These are phyloP conservation scores for Lobosporangium transversale DNA, from an alignment of 192 early-diverging fungal genomes.

Conservation along the genomic window DNA sequence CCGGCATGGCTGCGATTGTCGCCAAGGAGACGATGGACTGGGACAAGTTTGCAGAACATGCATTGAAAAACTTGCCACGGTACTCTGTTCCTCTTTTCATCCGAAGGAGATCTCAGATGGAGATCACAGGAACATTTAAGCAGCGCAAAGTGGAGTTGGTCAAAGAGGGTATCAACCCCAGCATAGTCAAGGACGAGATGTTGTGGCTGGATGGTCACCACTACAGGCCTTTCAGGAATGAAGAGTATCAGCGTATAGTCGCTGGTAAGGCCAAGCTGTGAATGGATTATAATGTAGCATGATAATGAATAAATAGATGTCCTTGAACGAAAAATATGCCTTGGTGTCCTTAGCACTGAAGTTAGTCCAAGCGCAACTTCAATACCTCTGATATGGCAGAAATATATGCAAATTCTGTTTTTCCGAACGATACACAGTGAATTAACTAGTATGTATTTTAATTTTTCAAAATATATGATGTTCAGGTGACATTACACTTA, in stretches of 20 bases:
- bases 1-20: slow-evolving; percentile 75
- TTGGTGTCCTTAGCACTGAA: too few relatives aligned
- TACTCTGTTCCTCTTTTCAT: slow-evolving; percentile 76
- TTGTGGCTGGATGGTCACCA: slow-evolving; percentile 57
- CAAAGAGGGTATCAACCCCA: slow-evolving; percentile 58
- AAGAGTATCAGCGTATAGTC: slow-evolving; percentile 30
- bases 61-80: slow-evolving; percentile 59
- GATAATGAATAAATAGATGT: too few relatives aligned
- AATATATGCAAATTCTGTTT: too few relatives aligned
- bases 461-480: too few relatives aligned
- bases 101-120: slow-evolving; percentile 59
- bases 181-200: slow-evolving; percentile 44
- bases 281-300: too few relatives aligned
- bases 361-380: too few relatives aligned
- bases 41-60: slow-evolving; percentile 44
- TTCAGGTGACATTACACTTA: too few relatives aligned
- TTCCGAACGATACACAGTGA: too few relatives aligned
- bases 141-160: slow-evolving; percentile 60
- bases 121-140: slow-evolving; percentile 63
- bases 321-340: too few relatives aligned
- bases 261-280: slow-evolving; percentile 41
- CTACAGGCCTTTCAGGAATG: slow-evolving; percentile 54
- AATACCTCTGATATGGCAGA: too few relatives aligned
- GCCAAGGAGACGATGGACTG: slow-evolving; percentile 47
- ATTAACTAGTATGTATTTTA: too few relatives aligned